phyloP scores from a whole-genome alignment of 805 yeast genomes.

The Yarrowia alimentaria region DNA sequence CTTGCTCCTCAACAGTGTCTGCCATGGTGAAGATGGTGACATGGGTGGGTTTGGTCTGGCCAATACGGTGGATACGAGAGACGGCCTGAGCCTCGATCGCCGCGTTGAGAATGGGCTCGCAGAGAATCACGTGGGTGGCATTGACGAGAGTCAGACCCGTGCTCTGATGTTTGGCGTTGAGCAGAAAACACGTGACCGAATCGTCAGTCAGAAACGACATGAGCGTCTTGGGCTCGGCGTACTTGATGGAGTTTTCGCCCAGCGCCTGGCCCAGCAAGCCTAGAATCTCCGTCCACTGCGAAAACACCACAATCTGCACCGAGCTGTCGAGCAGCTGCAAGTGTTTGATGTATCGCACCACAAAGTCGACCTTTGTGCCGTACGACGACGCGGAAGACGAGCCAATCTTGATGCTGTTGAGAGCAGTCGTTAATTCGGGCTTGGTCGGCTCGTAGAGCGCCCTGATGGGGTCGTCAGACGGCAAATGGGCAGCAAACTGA shows the following conservation, averaged over 20 bases:
- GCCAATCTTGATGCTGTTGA: conserved; percentile 41
- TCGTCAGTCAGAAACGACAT: neutral
- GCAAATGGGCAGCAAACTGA: neutral
- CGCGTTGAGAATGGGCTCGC: conserved; percentile 89
- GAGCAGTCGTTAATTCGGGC: too few relatives aligned
- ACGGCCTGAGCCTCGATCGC: conserved; percentile 89
- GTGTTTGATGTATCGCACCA: conserved; percentile 69
- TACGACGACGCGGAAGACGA: too few relatives aligned
- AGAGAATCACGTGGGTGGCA: conserved; percentile 86
- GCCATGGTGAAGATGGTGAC: conserved; percentile 90
- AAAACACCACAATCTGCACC: conserved; percentile 77
- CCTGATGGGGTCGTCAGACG: conserved; percentile 29
- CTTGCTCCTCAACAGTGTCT: conserved; percentile 85
- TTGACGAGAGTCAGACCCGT: conserved; percentile 86
- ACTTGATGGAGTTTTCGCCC: conserved; percentile 53
- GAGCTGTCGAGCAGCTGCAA: conserved; percentile 62
- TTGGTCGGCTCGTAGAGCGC: conserved; percentile 42
- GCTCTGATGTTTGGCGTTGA: conserved; percentile 83
- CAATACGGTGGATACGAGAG: conserved; percentile 88
- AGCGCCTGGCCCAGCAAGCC: conserved; percentile 66
- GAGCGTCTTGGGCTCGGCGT: conserved; percentile 46
- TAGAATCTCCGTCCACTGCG: conserved; percentile 83
- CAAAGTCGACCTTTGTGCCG: conserved; percentile 85
- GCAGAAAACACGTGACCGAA: conserved; percentile 79
- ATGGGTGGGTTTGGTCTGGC: conserved; percentile 75